These are phyloP conservation scores for Acmispon strigosus DNA, from an alignment of 306 rosid species.

Conservation along the genomic window DNA sequence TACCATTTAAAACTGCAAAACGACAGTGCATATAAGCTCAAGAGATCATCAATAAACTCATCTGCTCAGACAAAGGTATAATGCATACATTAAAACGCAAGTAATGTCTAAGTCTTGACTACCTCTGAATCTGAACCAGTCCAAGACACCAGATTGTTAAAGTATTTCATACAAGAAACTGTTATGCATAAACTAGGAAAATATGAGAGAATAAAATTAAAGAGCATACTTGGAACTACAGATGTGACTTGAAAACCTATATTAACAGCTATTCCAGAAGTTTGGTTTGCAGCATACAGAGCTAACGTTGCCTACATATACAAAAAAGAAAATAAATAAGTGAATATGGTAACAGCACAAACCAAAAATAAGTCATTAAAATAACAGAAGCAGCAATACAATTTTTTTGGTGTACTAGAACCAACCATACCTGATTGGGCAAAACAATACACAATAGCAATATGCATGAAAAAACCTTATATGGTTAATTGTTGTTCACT, in stretches of 20 bases:
- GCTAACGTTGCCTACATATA: constrained; percentile 75
- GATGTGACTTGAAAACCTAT: constrained; percentile 90
- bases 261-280: constrained; percentile 89
- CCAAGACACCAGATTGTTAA: constrained; percentile 11
- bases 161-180: not conserved
- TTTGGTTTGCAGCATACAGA: constrained; percentile 73
- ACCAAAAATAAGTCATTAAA: not conserved
- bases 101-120: not conserved
- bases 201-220: not conserved
- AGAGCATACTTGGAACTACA: constrained; percentile 81
- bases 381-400: not conserved
- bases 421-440: no score
- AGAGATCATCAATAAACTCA: constrained; percentile 45
- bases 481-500: no score
- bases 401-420: no score
- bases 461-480: no score
- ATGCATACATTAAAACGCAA: not conserved
- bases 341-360: not conserved
- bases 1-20: constrained; percentile 67
- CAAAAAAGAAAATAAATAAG: constrained; percentile 18
- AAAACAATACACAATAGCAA: no score
- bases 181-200: constrained; percentile 5
- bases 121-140: constrained; percentile 36
- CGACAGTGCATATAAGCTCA: not conserved
- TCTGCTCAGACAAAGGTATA: constrained; percentile 64